Conservation (phyloP, 176 grass and related monocot genomes). For the Aegilops tauschii region DNA sequence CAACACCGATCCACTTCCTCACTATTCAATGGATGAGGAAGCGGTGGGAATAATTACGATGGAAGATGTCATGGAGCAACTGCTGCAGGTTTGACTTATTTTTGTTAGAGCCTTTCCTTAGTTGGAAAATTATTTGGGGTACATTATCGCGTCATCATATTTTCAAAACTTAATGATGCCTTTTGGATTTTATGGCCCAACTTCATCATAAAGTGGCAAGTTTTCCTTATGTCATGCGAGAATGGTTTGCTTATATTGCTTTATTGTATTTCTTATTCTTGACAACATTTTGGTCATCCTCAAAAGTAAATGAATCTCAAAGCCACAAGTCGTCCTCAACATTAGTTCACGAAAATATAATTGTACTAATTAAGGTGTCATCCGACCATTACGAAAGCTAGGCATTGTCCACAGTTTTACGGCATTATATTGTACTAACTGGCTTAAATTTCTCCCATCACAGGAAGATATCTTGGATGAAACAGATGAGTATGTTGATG, state of each 20-base stretch:
- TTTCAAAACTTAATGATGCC: neutral
- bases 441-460: neutral
- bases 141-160: neutral
- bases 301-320: too few species aligned
- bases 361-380: too few species aligned
- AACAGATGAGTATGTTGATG: constrained; percentile 97
- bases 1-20: constrained; percentile 66
- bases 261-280: neutral
- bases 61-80: constrained; percentile 98
- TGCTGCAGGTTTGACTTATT: constrained; percentile 76
- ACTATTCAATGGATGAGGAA: constrained; percentile 88
- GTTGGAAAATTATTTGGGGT: neutral
- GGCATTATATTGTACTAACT: neutral
- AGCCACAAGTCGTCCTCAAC: too few species aligned
- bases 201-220: neutral
- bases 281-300: too few species aligned
- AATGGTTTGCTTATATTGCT: neutral
- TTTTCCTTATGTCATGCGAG: neutral
- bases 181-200: neutral
- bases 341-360: too few species aligned
- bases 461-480: constrained; percentile 98
- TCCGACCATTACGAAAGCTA: too few species aligned
- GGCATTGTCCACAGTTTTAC: neutral
- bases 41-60: constrained; percentile 97
- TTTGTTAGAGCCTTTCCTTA: neutral